Conservation (phyloP, 2,329 filamentous ascomycete species). For the Epichloe brachyelytri region DNA sequence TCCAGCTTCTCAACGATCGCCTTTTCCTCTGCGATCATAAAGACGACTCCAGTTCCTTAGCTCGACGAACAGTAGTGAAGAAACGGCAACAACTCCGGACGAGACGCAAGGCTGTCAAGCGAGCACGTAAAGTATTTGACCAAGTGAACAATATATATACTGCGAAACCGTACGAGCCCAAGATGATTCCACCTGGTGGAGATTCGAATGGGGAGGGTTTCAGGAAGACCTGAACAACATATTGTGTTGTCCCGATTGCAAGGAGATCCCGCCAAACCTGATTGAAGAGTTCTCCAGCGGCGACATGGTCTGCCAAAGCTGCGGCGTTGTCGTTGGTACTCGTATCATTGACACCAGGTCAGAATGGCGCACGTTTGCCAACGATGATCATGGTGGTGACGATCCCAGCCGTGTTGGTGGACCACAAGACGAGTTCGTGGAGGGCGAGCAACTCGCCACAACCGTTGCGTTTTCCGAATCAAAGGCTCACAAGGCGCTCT, state of each 20-base stretch:
- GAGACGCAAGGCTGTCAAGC: constrained; percentile 21
- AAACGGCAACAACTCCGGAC: constrained; percentile 21
- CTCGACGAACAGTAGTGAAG: constrained; percentile 16
- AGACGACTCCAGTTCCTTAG: constrained; percentile 9
- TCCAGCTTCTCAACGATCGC: constrained; percentile 37
- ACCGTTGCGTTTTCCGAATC: constrained; percentile 74
- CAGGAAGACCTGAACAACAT: constrained; percentile 78
- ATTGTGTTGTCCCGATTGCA: constrained; percentile 82
- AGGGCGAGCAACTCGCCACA: constrained; percentile 81
- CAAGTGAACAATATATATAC: constrained; percentile 30
- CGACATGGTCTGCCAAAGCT: constrained; percentile 86
- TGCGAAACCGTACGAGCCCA: constrained; percentile 27
- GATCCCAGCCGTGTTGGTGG: constrained; percentile 98
- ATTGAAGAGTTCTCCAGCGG: constrained; percentile 86
- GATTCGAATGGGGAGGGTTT: constrained; percentile 19
- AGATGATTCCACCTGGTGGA: constrained; percentile 32
- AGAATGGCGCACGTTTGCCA: constrained; percentile 98
- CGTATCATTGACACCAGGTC: constrained; percentile 91
- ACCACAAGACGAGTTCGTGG: constrained; percentile 75
- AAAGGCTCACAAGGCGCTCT: constrained; percentile 58
- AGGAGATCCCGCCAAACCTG: constrained; percentile 80
- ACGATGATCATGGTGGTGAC: constrained; percentile 92
- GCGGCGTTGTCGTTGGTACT: constrained; percentile 80
- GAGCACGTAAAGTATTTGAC: constrained; percentile 27
- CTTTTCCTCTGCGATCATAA: constrained; percentile 22